Base-by-base conservation (phyloP, 345 rosid genomes). In the Schrenkiella parvula region DNA sequence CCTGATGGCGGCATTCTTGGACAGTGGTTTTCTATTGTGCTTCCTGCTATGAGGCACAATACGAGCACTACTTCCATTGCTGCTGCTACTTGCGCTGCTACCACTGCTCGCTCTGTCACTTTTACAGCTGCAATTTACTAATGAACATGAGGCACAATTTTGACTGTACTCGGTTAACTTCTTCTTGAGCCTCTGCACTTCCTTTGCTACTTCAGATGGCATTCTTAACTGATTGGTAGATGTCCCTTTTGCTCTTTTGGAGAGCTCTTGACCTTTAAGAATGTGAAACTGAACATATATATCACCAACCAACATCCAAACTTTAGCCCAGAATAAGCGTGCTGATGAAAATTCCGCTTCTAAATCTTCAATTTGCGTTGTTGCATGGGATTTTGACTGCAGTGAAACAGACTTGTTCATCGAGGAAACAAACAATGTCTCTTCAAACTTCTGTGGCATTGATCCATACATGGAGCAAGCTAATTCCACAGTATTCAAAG, bases 21-120 rank as follows among this genome's bases (percentile, higher is more conserved):
- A 44, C 78, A 67, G 67, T 13, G 64, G 73, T 78, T 86, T 84
- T 81, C 77, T 89, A 61, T 79, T 75, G 48, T 83, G 85, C 82
- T 87, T 93, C 73, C 93, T 88, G 54, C 83, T 73, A 67, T 78
- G 80, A 68, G 78, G 54, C 57, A 71, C 67, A 11, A 78, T 35
- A 54, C 53, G 78, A 17, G 47, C 59, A 75, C 79, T 79, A 61
- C 84, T 84, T 75, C 80, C 83, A 71, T 82, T 83, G 67, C 93
- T 13, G 70, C 97, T 92, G 70, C 98, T 86, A 75, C 97, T 93
- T 38, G 97, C 98, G 29, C 91, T 91, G 79, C 79, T 89, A 56
- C 97, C 96, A 63, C 98, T 93, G 86, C 95, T 93, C 29, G 84
- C 97, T 78, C 97, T 83, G 74, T 89, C 98, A 80, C 88, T 84